Evolutionary conservation across 2,329 filamentous ascomycete species (phyloP).

Genomic region (Colletotrichum tabaci): DNA sequence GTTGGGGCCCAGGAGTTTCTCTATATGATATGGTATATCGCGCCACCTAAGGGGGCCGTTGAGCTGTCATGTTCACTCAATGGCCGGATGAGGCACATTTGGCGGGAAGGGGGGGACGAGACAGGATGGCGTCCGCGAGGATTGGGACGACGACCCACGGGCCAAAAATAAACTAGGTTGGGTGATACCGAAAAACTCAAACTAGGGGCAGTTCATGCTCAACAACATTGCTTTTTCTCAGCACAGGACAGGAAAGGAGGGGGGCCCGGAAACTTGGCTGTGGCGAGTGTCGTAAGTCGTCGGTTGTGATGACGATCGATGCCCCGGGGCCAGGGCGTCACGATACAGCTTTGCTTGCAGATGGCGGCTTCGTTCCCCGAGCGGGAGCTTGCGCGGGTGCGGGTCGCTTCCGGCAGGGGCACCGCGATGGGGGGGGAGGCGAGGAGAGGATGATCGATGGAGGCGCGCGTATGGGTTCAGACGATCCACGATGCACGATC

Average conservation of each 20-base stretch:
- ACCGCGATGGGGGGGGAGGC: background rate
- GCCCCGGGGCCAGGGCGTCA: background rate
- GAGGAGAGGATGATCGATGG: slow-evolving; percentile 18
- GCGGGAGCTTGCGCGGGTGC: slow-evolving; percentile 20
- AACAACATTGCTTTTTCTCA: slow-evolving; percentile 22
- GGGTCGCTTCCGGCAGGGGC: slow-evolving; percentile 33
- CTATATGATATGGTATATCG: slow-evolving; percentile 3
- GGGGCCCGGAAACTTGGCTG: background rate
- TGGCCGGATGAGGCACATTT: background rate
- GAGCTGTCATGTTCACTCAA: background rate
- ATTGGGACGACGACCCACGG: background rate
- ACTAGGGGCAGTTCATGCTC: slow-evolving; percentile 1
- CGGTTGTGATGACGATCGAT: slow-evolving; percentile 30
- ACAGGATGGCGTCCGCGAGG: slow-evolving; percentile 5
- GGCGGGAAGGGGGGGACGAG: background rate
- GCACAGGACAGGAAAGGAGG: background rate
- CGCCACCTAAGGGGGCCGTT: slow-evolving; percentile 21
- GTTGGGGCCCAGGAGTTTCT: slow-evolving; percentile 4
- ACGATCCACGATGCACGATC: slow-evolving; percentile 5
- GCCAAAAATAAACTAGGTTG: slow-evolving; percentile 29
- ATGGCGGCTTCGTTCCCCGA: slow-evolving; percentile 17
- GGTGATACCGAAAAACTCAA: slow-evolving; percentile 11
- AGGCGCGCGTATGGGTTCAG: background rate
- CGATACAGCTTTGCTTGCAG: background rate
- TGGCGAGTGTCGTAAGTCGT: background rate